Evolutionary conservation across 139 green algal genomes (phyloP).

Genomic region (Pedinophyceae sp.): DNA sequence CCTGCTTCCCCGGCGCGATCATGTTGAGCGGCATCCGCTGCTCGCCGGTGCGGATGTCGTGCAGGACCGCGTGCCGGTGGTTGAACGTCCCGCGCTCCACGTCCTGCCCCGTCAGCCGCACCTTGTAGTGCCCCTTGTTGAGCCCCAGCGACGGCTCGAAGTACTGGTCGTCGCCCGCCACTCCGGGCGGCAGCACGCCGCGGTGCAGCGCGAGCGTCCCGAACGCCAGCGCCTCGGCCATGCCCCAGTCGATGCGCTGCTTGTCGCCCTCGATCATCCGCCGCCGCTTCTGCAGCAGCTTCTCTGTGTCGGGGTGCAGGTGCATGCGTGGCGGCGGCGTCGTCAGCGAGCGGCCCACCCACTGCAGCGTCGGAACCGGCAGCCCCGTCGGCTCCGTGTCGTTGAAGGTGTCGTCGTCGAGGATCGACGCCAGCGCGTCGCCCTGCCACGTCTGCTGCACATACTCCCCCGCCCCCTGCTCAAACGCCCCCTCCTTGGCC

Average conservation of each 20-base stretch:
- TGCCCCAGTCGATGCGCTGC: constrained; percentile 44
- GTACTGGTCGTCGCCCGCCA: neutral
- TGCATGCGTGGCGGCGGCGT: constrained; percentile 17
- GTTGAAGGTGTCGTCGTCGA: neutral
- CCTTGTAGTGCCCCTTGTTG: constrained; percentile 7
- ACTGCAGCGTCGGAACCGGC: constrained; percentile 34
- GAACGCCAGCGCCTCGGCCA: constrained; percentile 59
- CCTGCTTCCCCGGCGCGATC: constrained; percentile 32
- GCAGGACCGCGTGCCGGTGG: constrained; percentile 52
- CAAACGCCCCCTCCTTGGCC: constrained; percentile 22
- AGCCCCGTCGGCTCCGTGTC: constrained; percentile 36
- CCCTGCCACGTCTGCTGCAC: constrained; percentile 35
- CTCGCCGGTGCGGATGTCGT: constrained; percentile 30
- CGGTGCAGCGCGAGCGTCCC: constrained; percentile 37
- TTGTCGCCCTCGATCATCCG: constrained; percentile 23
- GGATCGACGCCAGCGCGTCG: constrained; percentile 21
- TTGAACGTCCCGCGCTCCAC: constrained; percentile 66
- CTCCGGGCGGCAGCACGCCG: constrained; percentile 1
- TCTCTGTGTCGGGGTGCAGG: constrained; percentile 14
- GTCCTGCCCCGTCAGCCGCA: constrained; percentile 63
- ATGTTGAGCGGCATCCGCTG: constrained; percentile 28
- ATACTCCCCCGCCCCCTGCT: constrained; percentile 23
- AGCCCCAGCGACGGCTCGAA: neutral
- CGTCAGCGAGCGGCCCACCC: constrained; percentile 22
- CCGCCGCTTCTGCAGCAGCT: constrained; percentile 17